Base-by-base conservation (phyloP, 2,329 filamentous ascomycete genomes). In the Truncatella angustata region DNA sequence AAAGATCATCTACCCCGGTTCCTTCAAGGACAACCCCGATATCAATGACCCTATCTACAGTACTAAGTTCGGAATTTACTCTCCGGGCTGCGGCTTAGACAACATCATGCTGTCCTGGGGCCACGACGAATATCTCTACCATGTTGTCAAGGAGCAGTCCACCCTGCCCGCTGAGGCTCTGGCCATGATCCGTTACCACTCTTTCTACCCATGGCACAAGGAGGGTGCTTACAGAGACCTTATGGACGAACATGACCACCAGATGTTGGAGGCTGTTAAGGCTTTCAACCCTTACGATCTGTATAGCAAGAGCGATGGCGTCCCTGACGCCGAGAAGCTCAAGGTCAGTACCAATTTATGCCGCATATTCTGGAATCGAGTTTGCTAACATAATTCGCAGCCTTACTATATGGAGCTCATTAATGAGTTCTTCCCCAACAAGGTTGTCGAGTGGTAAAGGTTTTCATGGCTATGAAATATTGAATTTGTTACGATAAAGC, bases 111-210 rank as follows among this genome's bases (percentile, higher is more conserved):
- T 96, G 54, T 89, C 84, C 59, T 96, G 91, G 91, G 91, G 91
- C 42, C 89, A 93, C 69, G 89, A 93, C 67, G 89, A 93, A 74
- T 92, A 91, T 71, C 77, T 93, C 43, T 96, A 96, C 76, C 86
- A 91, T 64, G 86, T 96, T 55, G 84, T 89, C 71, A 91, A 91
- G 76, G 86, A 88, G 57, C 91, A 96, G 76, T 87, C 82, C 45
- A 87, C 76, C 0, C 78, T 96, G 39, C 91, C 91, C 0, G 78
- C 81, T 43, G 91, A 96, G 78, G 88, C 87, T 0, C 79, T 96
- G 10, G 91, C 91, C 55, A 96, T 96, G 90, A 94, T 96, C 68
- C 79, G 91, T 51, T 96, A 95, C 73, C 91, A 96, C 73, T 90
- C 86, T 5, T 96, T 96, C 73, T 96, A 96, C 72, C 87, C 91